A percentile compares a stretch with the other conserved stretches of the same genome.
These are phyloP conservation scores for Falciphora oryzae DNA, from an alignment of 2,329 filamentous ascomycete genomes.

Conservation along the genomic window DNA sequence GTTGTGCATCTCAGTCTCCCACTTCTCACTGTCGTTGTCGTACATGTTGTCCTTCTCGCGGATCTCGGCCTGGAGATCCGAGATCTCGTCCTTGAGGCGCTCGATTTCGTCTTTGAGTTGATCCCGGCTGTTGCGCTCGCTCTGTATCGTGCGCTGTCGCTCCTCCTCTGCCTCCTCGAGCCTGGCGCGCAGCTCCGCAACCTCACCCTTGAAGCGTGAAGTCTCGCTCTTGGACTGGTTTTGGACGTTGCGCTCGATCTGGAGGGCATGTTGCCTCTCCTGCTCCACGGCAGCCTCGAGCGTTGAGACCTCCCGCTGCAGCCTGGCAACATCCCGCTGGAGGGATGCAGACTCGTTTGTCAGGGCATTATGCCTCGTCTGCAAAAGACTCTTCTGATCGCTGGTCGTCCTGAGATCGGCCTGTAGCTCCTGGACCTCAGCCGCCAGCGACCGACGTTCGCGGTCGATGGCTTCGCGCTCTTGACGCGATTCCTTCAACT, in stretches of 20 bases:
- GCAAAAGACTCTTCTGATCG: conserved; percentile 64
- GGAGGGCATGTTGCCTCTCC: conserved; percentile 51
- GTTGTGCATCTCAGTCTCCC: conserved; percentile 60
- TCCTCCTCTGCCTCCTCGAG: conserved; percentile 32
- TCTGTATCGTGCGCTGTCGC: conserved; percentile 21
- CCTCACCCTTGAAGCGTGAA: conserved; percentile 34
- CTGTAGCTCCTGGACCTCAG: conserved; percentile 49
- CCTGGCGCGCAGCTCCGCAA: conserved; percentile 40
- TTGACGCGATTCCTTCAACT: conserved; percentile 37
- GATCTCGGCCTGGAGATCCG: conserved; percentile 56
- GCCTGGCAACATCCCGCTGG: conserved; percentile 54
- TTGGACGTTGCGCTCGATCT: conserved; percentile 55
- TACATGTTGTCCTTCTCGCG: conserved; percentile 65
- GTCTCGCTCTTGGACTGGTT: conserved; percentile 49
- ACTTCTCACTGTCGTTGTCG: conserved; percentile 66
- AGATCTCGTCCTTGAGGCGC: conserved; percentile 52
- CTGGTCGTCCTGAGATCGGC: conserved; percentile 49
- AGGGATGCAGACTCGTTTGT: conserved; percentile 60
- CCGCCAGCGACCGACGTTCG: conserved; percentile 33
- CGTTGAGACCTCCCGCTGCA: conserved; percentile 41
- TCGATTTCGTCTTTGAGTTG: conserved; percentile 42
- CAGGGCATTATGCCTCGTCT: conserved; percentile 62
- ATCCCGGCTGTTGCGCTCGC: conserved; percentile 18
- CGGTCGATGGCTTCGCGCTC: conserved; percentile 36
- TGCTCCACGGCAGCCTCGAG: conserved; percentile 43